These are phyloP conservation scores for Cytospora mali DNA, from an alignment of 2,329 filamentous ascomycete genomes.

Conservation along the genomic window DNA sequence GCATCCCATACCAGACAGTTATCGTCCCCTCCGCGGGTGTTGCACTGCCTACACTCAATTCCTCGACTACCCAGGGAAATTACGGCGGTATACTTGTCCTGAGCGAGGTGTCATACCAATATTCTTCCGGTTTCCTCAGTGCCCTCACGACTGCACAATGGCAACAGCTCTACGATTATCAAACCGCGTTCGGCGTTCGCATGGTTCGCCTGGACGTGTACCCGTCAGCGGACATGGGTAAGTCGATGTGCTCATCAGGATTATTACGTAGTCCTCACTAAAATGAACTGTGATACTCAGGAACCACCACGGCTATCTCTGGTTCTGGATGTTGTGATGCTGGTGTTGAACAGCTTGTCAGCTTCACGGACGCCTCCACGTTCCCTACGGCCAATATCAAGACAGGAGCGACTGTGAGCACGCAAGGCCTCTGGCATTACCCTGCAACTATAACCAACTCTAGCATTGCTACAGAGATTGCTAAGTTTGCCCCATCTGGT, in stretches of 20 bases:
- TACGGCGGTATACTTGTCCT: slow-evolving; percentile 62
- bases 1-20: slow-evolving; percentile 59
- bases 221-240: slow-evolving; percentile 54
- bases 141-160: slow-evolving; percentile 60
- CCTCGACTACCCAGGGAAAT: slow-evolving; percentile 51
- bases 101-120: slow-evolving; percentile 57
- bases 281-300: slow-evolving; percentile 17
- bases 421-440: slow-evolving; percentile 59
- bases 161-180: slow-evolving; percentile 59
- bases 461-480: slow-evolving; percentile 56
- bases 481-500: slow-evolving; percentile 52
- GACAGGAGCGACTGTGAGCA: slow-evolving; percentile 50
- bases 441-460: slow-evolving; percentile 58
- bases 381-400: slow-evolving; percentile 59
- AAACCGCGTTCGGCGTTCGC: slow-evolving; percentile 58
- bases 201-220: slow-evolving; percentile 64
- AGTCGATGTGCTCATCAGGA: slow-evolving; percentile 31
- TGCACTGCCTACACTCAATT: slow-evolving; percentile 55
- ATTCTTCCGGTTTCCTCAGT: slow-evolving; percentile 50
- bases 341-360: slow-evolving; percentile 54
- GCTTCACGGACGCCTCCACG: slow-evolving; percentile 54
- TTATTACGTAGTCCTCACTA: not conserved
- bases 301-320: slow-evolving; percentile 31
- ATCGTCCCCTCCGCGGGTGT: slow-evolving; percentile 56
- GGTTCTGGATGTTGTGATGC: slow-evolving; percentile 48